phyloP scores from a whole-genome alignment of 176 grass and related monocot genomes.

The Phyllostachys edulis region DNA sequence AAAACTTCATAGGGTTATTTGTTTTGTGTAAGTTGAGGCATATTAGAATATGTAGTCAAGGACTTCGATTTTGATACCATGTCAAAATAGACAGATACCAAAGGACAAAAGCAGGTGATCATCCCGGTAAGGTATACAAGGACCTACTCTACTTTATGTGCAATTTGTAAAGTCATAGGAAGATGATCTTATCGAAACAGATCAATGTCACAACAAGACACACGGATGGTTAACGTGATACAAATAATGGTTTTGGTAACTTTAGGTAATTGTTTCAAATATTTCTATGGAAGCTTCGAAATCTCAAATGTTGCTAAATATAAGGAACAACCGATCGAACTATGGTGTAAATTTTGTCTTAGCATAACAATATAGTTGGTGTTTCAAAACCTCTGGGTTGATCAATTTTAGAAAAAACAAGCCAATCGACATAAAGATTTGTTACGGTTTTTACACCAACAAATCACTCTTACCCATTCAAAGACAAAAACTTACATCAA shows the following conservation, averaged over 20 bases:
- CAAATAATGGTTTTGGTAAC: background rate
- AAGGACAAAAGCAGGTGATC: background rate
- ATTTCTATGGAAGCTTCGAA: background rate
- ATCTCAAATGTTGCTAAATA: background rate
- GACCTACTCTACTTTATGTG: constrained; percentile 7
- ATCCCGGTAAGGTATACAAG: background rate
- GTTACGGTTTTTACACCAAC: background rate
- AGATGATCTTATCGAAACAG: background rate
- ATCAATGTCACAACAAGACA: background rate
- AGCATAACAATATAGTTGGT: background rate
- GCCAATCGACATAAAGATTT: no score
- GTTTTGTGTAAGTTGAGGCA: background rate
- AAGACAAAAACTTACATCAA: background rate
- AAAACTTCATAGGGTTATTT: background rate
- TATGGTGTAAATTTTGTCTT: background rate
- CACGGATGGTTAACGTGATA: constrained; percentile 7
- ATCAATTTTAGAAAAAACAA: no score
- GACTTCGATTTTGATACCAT: background rate
- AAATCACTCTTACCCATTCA: background rate
- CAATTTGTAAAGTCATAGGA: background rate
- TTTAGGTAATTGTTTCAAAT: background rate
- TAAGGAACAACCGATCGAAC: background rate
- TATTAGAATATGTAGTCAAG: background rate
- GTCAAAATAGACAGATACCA: background rate
- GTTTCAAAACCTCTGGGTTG: background rate